Base-by-base conservation (phyloP, 2,329 filamentous ascomycete genomes). In the Aureobasidium sp. region DNA sequence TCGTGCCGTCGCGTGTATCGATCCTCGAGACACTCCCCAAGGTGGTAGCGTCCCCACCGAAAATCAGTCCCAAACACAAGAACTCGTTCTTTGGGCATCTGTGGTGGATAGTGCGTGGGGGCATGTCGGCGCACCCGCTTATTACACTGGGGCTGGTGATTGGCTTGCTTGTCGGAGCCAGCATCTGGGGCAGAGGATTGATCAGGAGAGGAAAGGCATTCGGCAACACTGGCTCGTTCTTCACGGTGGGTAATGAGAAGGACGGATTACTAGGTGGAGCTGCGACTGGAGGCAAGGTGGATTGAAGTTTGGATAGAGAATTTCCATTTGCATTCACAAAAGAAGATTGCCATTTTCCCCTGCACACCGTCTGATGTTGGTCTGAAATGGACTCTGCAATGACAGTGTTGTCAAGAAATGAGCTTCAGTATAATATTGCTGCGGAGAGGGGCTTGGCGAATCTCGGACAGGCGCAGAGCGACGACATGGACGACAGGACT, bases 1-100 rank as follows among this genome's bases (percentile, higher is more conserved):
- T 98, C 65, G 84, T 90, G 61, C 85, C 90, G 51, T 93, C 86
- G 22, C 85, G 93, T 58, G 91, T 89, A 3, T 90, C 87, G 3
- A 95, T 96, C 65, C 81, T 95, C 57, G 90, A 95, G 70, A 95
- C 90, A 12, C 75, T 90, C 52, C 79, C 80, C 62, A 86, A 87
- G 65, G 78, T 89, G 56, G 80, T 86, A 8, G 74, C 79, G 21
- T 80, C 78, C 44, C 84, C 84, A 44, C 79, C 86, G 41, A 81
- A 83, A 65, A 85, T 94, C 67, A 79, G 80, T 63, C 76, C 85
- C 27, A 93, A 91, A 73, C 81, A 85, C 57, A 90, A 87, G n/a
- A 83, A 87, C 55, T 83, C 81, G 51, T 77, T 78, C 54, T 72
- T 91, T 57, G 80, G 85, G 63, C 85, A 86, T 69, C 71, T 88